Evolutionary conservation across 352 stramenopile species (phyloP).

Genomic region (Pythium aristosporum): DNA sequence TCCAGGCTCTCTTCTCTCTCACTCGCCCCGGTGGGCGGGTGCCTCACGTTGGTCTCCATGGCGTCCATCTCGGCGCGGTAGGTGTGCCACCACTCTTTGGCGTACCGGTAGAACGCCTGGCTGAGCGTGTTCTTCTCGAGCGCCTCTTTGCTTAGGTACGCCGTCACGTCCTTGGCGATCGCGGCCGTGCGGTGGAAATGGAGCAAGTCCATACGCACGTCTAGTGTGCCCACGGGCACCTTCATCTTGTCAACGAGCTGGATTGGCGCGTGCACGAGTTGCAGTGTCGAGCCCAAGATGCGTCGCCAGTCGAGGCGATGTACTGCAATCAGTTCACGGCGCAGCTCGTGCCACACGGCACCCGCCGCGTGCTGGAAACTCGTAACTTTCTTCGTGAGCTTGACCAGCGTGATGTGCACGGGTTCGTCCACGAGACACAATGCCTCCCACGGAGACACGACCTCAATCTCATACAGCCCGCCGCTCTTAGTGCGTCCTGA

Average conservation of each 20-base stretch:
- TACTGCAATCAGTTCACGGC: constrained; percentile 58
- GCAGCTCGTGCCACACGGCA: constrained; percentile 43
- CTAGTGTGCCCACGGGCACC: constrained; percentile 58
- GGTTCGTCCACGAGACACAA: constrained; percentile 66
- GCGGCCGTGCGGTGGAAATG: constrained; percentile 46
- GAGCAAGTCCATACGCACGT: constrained; percentile 67
- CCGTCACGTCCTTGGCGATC: constrained; percentile 42
- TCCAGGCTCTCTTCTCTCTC: background rate
- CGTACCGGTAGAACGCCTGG: constrained; percentile 79
- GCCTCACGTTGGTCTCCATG: constrained; percentile 12
- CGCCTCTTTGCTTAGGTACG: constrained; percentile 56
- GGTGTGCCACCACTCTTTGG: constrained; percentile 85
- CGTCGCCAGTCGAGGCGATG: constrained; percentile 78
- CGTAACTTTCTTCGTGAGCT: constrained; percentile 54
- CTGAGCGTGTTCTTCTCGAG: constrained; percentile 51
- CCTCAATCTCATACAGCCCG: constrained; percentile 49
- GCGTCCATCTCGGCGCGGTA: constrained; percentile 45
- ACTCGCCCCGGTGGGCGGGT: background rate
- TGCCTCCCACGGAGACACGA: constrained; percentile 62
- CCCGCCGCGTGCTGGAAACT: constrained; percentile 22
- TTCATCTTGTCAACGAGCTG: constrained; percentile 69
- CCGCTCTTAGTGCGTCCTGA: constrained; percentile 25
- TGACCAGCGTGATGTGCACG: constrained; percentile 59
- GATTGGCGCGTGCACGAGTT: constrained; percentile 70
- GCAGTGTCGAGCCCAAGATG: constrained; percentile 63